These are phyloP conservation scores for Petunia hybrid DNA, from an alignment of 305 asterid genomes.

Conservation along the genomic window DNA sequence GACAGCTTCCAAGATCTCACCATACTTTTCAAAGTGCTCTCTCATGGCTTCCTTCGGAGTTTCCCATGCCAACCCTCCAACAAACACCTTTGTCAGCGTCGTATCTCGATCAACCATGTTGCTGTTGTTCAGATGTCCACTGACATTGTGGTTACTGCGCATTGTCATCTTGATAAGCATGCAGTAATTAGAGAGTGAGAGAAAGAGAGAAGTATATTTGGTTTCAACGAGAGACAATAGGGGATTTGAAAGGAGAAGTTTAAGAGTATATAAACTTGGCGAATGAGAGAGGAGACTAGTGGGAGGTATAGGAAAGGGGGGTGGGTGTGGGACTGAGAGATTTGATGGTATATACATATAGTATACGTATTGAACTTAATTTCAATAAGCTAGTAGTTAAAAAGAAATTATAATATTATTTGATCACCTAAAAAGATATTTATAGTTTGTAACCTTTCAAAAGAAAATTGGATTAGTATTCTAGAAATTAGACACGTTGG, in stretches of 20 bases:
- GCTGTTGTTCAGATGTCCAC: slow-evolving; percentile 28
- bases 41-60: slow-evolving; percentile 82
- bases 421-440: background rate
- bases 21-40: slow-evolving; percentile 79
- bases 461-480: background rate
- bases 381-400: background rate
- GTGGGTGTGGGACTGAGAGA: slow-evolving; percentile 7
- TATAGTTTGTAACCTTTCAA: background rate
- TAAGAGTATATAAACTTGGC: slow-evolving; percentile 35
- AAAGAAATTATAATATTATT: background rate
- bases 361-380: background rate
- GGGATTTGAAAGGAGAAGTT: slow-evolving; percentile 29
- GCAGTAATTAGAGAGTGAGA: background rate
- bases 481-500: too few relatives aligned
- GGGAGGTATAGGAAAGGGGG: slow-evolving; percentile 20
- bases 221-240: slow-evolving; percentile 32
- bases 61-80: slow-evolving; percentile 98
- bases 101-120: slow-evolving; percentile 47
- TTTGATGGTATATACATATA: slow-evolving; percentile 1
- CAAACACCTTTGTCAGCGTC: slow-evolving; percentile 82
- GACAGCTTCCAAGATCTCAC: slow-evolving; percentile 91
- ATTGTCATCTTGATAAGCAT: slow-evolving; percentile 45
- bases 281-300: slow-evolving; percentile 18
- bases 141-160: slow-evolving; percentile 41
- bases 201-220: background rate